Evolutionary conservation across 768 basidiomycete genomes (phyloP), one percentile per base, ranked within the genome.

Genomic region (Kwoniella sp.): DNA sequence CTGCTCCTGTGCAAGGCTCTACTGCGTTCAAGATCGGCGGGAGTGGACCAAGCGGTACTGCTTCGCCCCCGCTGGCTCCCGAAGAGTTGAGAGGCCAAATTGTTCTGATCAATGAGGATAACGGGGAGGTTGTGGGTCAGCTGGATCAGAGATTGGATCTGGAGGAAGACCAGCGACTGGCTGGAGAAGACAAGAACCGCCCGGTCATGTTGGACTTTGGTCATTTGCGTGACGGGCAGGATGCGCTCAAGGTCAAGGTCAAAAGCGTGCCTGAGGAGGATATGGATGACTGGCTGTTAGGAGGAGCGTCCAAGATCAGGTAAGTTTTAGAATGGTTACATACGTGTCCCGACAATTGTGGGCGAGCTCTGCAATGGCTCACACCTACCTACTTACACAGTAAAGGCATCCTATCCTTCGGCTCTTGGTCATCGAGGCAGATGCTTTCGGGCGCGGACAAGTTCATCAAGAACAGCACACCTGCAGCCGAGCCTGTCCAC

Each of bases 171-270:
- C 78, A 80, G 1, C 63, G 69, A n/a, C 76, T 88, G 36, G 67
- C 77, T 28, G 71, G 76, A 48, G 60, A 59, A 15, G 47, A 39
- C 34, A 61, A 63, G 48, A 40, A 58, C 17, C 59, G 57, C 37
- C 81, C 84, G 0, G 85, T 89, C n/a, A 71, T 88, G 43, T 80
- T 88, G 50, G 84, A 87, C 62, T 80, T 88, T 26, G 80, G 81
- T 0, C 79, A 82, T 44, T 42, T 65, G 6, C 56, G 70, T 5
- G 77, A 81, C 37, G 67, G 63, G 5, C 54, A 61, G 33, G 47
- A 53, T 28, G 44, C 50, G 5, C 73, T 79, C 20, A 77, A 80
- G 54, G 79, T 83, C 23, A 82, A 83, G 61, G 84, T 83, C 11
- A 76, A 80, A 34, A 79, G 80, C 8, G 79, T 87, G 1, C 82